phyloP scores from a whole-genome alignment of 1,284 basidiomycete species.

The Ustilago nuda region DNA sequence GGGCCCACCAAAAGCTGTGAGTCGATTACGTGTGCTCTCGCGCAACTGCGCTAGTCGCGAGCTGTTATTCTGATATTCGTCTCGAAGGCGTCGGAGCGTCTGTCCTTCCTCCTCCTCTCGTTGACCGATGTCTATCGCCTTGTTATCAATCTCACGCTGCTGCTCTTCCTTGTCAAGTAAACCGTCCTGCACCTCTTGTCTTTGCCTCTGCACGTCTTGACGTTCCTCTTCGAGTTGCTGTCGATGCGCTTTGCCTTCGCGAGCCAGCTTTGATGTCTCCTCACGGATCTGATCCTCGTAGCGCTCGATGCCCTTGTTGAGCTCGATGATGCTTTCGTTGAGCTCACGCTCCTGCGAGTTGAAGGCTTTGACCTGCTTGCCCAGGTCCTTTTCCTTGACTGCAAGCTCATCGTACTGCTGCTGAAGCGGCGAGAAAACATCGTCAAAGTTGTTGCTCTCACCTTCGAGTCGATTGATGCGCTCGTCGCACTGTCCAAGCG shows the following conservation, averaged over 20 bases:
- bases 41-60: conserved; percentile 23
- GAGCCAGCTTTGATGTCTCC: conserved; percentile 59
- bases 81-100: conserved; percentile 22
- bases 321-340: conserved; percentile 50
- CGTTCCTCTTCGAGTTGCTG: conserved; percentile 51
- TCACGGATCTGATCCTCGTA: conserved; percentile 73
- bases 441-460: conserved; percentile 35
- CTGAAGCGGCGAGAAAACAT: conserved; percentile 41
- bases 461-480: conserved; percentile 60
- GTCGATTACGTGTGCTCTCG: conserved; percentile 40
- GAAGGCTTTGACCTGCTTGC: conserved; percentile 69
- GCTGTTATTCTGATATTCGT: conserved; percentile 19
- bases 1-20: conserved; percentile 60
- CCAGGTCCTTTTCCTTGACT: conserved; percentile 69
- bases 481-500: conserved; percentile 37
- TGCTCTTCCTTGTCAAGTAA: conserved; percentile 31
- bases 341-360: conserved; percentile 49
- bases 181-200: conserved; percentile 38
- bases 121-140: conserved; percentile 24
- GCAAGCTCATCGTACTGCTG: conserved; percentile 43
- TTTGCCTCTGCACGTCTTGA: conserved; percentile 32
- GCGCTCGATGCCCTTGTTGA: conserved; percentile 71
- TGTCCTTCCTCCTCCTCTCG: conserved; percentile 23
- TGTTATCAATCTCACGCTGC: conserved; percentile 36
- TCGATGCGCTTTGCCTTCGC: conserved; percentile 56